Evolutionary conservation across 495 filamentous ascomycete species (phyloP).

Genomic region (Sordaria brevicollis): DNA sequence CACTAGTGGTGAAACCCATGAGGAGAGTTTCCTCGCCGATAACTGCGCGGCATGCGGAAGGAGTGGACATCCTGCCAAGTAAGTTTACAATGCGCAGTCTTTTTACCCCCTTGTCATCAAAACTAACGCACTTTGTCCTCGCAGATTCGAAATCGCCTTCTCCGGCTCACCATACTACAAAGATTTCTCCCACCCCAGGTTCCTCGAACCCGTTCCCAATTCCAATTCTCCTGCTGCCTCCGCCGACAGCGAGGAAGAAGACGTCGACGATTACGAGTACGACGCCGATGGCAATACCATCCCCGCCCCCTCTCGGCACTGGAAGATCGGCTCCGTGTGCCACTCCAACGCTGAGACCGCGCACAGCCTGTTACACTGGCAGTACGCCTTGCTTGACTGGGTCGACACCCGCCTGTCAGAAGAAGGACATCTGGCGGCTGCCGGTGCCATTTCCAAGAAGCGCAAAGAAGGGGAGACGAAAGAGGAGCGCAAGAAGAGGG

Average conservation of each 20-base stretch:
- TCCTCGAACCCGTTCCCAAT: slow-evolving; percentile 50
- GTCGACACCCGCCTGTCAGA: slow-evolving; percentile 50
- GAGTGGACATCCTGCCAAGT: slow-evolving; percentile 53
- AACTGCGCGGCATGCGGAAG: slow-evolving; percentile 73
- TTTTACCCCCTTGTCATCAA: background rate
- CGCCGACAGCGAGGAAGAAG: slow-evolving; percentile 32
- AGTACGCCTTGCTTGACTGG: slow-evolving; percentile 59
- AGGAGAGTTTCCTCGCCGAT: slow-evolving; percentile 47
- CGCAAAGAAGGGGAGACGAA: slow-evolving; percentile 21
- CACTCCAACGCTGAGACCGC: slow-evolving; percentile 56
- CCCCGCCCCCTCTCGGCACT: slow-evolving; percentile 26
- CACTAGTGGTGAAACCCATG: slow-evolving; percentile 14
- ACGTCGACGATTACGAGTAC: slow-evolving; percentile 25
- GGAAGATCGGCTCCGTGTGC: slow-evolving; percentile 40
- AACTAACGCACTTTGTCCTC: background rate
- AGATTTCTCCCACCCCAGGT: slow-evolving; percentile 25
- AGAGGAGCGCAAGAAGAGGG: slow-evolving; percentile 29
- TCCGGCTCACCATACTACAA: slow-evolving; percentile 60
- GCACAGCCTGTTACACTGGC: slow-evolving; percentile 67
- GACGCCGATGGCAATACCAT: slow-evolving; percentile 29
- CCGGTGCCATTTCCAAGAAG: background rate
- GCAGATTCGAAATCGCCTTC: slow-evolving; percentile 44
- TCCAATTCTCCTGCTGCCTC: background rate
- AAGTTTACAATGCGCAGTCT: background rate
- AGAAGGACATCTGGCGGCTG: slow-evolving; percentile 38